Evolutionary conservation across 202 grass and related monocot genomes (phyloP), one percentile per base, ranked within the genome.

Genomic region (Zoysia matrella): DNA sequence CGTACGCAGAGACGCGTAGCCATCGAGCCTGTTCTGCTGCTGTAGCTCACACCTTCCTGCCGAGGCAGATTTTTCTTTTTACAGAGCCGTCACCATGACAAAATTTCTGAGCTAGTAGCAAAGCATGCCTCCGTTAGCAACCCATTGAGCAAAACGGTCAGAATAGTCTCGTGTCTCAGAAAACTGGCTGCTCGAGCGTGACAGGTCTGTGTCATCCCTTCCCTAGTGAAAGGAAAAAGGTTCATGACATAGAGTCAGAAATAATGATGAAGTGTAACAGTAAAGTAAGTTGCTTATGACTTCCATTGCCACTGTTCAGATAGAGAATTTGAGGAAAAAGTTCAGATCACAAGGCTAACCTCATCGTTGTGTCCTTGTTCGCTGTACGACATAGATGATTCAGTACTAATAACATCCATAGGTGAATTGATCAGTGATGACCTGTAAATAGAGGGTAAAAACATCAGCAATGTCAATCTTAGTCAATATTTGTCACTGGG

Each of bases 111-210:
- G 58, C 84, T 90, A 95, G 80, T 92, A 94, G 87, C 83, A 96
- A 60, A 99, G 58, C 71, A 89, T 88, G 77, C 87, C 87, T 73
- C 91, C 93, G 77, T 83, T 75, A 50, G 83, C 86, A 47, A 99
- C 83, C 97, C 97, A 99, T 7, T 89, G 50, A 15, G 88, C 87
- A 82, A 99, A 99, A 36, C 75, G 87, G 47, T 94, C 89, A 0
- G 97, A 90, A 71, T 94, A 96, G 61, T 94, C 87, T 4, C 50
- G 52, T n/a, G 40, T 10, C 7, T 86, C 81, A 30, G 73, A 89
- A 76, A 87, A 12, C 40, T 76, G 77, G 78, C 84, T 90, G 90
- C 62, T 83, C 0, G 80, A 72, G 48, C 60, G 73, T n/a, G 87
- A 83, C 16, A 76, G 65, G n/a, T 79, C 65, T 0, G 80, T 84